Percentiles rank a stretch among this genome's conserved stretches.
Conservation (phyloP, 2,329 filamentous ascomycete species). For the Talaromyces sp. region DNA sequence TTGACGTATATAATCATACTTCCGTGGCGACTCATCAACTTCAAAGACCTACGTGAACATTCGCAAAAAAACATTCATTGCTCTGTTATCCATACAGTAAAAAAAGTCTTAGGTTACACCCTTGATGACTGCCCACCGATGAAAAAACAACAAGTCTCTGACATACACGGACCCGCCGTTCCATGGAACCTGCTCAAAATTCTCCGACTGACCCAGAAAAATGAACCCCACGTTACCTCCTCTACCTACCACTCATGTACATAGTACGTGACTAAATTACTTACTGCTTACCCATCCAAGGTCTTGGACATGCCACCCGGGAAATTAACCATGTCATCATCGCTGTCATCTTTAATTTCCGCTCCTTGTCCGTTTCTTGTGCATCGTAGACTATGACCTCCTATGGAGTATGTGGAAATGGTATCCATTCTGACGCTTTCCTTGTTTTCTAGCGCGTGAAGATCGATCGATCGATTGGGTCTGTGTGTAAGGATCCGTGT, state of each 20-base stretch:
- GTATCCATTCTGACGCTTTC: neutral
- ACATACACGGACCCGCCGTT: neutral
- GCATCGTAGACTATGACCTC: neutral
- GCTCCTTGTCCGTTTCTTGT: neutral
- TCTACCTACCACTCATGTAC: too few species aligned
- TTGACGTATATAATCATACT: neutral
- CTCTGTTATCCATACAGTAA: too few species aligned
- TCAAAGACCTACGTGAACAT: too few species aligned
- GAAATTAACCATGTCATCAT: conserved; percentile 2
- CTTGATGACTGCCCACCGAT: too few species aligned
- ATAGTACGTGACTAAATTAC: too few species aligned
- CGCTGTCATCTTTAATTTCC: conserved; percentile 4
- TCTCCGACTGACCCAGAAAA: neutral
- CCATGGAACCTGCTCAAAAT: neutral
- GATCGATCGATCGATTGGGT: neutral
- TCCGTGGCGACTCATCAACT: too few species aligned
- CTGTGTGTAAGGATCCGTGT: neutral
- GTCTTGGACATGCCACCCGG: neutral
- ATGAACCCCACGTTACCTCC: neutral
- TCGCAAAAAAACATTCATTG: too few species aligned
- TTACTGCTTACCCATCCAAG: too few species aligned
- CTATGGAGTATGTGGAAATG: too few species aligned
- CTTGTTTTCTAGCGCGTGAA: neutral
- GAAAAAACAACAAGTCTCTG: neutral
- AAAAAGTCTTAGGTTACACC: too few species aligned